Evolutionary conservation across 371 early-diverging fungal species (phyloP).

Genomic region (Mortierella sp.): DNA sequence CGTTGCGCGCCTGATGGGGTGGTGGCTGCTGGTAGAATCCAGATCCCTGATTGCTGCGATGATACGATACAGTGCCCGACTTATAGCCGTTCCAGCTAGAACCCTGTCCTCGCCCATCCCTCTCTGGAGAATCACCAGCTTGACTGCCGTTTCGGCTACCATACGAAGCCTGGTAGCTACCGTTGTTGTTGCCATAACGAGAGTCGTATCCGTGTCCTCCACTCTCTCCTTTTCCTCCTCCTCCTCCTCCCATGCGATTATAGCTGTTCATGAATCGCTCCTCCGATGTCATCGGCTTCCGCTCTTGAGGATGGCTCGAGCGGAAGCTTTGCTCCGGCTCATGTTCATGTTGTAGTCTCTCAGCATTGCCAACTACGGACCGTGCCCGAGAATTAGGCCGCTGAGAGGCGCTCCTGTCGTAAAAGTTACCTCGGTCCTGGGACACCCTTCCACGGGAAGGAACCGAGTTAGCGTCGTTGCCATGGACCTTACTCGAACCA

Average conservation of each 20-base stretch:
- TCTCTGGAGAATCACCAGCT: not conserved
- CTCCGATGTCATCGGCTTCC: conserved; percentile 1
- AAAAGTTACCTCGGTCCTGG: no score
- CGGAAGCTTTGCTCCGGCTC: not conserved
- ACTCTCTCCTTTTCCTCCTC: not conserved
- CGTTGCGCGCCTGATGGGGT: not conserved
- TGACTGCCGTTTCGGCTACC: not conserved
- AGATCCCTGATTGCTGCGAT: not conserved
- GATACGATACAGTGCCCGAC: not conserved
- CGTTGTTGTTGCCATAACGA: not conserved
- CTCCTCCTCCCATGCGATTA: not conserved
- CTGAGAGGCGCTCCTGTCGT: no score
- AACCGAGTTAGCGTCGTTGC: no score
- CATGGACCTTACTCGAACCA: no score
- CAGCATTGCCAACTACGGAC: no score
- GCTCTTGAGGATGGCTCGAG: not conserved
- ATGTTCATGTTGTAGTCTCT: not conserved
- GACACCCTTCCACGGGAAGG: no score
- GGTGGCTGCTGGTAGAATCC: not conserved
- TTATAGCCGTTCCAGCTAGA: not conserved
- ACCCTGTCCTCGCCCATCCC: not conserved
- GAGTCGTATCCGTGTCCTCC: not conserved
- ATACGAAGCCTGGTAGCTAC: not conserved
- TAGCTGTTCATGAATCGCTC: conserved; percentile 5
- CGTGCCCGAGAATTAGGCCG: no score